Evolutionary conservation across 192 early-diverging fungal species (phyloP).

Genomic region (Podila verticillata): DNA sequence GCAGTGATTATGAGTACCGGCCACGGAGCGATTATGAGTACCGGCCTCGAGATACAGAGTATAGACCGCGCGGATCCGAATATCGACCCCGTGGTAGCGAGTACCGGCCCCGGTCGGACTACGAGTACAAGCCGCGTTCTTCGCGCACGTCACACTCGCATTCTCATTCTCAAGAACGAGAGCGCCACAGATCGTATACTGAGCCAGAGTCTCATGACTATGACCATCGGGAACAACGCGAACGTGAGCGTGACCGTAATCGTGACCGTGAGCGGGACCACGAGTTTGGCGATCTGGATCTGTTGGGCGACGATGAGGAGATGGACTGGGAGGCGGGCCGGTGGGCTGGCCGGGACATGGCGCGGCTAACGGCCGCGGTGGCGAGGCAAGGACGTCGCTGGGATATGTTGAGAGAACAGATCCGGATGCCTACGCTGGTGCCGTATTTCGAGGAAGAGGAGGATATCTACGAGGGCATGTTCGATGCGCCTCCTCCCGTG

Average conservation of each 20-base stretch:
- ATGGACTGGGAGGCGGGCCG: constrained; percentile 42
- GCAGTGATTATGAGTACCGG: no score
- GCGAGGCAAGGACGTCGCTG: constrained; percentile 44
- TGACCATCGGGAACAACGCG: background rate
- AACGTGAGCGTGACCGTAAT: background rate
- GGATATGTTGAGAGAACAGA: constrained; percentile 40
- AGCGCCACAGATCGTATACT: background rate
- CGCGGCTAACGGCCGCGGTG: constrained; percentile 38
- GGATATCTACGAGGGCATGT: constrained; percentile 34
- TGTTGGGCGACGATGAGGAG: constrained; percentile 21
- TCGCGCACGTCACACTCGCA: background rate
- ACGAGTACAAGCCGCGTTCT: background rate
- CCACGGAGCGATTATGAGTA: no score
- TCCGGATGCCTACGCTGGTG: constrained; percentile 35
- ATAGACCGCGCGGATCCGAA: background rate
- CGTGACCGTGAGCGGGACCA: background rate
- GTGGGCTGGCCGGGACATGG: constrained; percentile 48
- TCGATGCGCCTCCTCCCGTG: background rate
- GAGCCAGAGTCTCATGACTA: background rate
- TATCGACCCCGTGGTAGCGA: background rate
- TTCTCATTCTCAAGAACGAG: background rate
- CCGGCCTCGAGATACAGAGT: no score
- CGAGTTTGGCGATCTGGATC: background rate
- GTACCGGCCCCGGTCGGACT: constrained; percentile 3
- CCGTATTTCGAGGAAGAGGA: constrained; percentile 24